phyloP scores from a whole-genome alignment of 2,329 filamentous ascomycete genomes.

The Fusarium sp. region DNA sequence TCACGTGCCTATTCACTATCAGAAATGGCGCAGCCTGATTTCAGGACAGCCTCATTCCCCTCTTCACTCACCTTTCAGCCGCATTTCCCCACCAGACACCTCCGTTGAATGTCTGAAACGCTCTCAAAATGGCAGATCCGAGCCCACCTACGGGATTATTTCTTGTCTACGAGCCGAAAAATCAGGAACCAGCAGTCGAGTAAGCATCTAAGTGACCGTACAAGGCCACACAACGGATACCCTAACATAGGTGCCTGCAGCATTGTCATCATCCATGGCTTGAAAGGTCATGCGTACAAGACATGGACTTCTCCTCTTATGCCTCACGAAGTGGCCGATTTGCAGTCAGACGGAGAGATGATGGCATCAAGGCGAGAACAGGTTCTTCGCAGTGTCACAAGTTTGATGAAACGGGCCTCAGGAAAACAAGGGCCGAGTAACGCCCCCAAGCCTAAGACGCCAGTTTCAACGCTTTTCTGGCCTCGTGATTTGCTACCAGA shows the following conservation, averaged over 20 bases:
- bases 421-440: not conserved
- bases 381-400: not conserved
- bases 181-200: not conserved
- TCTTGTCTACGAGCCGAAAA: not conserved
- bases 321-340: not conserved
- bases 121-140: not conserved
- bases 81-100: too few species aligned
- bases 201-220: too few species aligned
- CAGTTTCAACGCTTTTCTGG: not conserved
- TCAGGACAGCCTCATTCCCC: not conserved
- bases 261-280: not conserved
- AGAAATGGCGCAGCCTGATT: not conserved
- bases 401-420: not conserved
- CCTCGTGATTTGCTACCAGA: not conserved
- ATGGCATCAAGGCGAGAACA: not conserved
- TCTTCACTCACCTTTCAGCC: not conserved
- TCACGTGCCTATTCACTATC: not conserved
- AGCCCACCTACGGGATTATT: not conserved
- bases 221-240: too few species aligned
- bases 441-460: not conserved
- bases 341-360: not conserved
- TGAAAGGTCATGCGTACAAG: not conserved
- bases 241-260: not conserved
- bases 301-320: not conserved
- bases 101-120: not conserved